Conservation (phyloP, 2,329 filamentous ascomycete species). For the Simplicillium sp. region DNA sequence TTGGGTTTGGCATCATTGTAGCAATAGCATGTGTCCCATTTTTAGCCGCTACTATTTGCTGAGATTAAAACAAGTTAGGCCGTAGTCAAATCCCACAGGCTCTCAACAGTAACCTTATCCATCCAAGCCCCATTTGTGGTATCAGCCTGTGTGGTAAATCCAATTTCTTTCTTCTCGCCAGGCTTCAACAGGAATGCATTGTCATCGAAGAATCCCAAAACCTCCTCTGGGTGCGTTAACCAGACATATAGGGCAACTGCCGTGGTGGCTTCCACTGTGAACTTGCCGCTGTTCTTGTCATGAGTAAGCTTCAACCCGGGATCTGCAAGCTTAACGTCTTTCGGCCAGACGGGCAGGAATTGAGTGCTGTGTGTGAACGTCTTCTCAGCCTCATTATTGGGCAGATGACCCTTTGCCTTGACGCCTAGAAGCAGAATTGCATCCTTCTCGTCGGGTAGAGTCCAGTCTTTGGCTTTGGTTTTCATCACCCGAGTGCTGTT, state of each 20-base stretch:
- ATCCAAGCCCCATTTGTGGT: conserved; percentile 6
- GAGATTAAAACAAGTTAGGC: neutral
- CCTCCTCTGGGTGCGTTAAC: conserved; percentile 8
- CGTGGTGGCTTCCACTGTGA: conserved; percentile 8
- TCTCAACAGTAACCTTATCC: conserved; percentile 8
- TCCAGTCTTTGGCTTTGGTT: conserved; percentile 5
- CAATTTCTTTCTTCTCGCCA: conserved; percentile 9
- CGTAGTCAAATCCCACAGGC: conserved; percentile 9
- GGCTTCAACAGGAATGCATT: conserved; percentile 10
- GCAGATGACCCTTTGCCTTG: conserved; percentile 6
- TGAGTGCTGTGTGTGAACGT: conserved; percentile 7
- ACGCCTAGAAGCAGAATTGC: conserved; percentile 8
- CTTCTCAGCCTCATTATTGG: conserved; percentile 2
- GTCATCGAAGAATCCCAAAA: conserved; percentile 10
- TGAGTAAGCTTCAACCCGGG: conserved; percentile 6
- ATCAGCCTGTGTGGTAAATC: conserved; percentile 7
- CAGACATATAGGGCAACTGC: conserved; percentile 10
- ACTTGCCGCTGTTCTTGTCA: conserved; percentile 5
- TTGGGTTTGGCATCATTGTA: too few relatives aligned
- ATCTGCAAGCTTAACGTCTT: conserved; percentile 7
- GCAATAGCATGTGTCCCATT: too few relatives aligned
- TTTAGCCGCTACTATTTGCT: too few relatives aligned
- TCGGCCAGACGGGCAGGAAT: conserved; percentile 9
- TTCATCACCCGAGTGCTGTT: conserved; percentile 6
- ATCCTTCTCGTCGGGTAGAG: conserved; percentile 5